A percentile compares a stretch with the other conserved stretches of the same genome.
phyloP scores from a whole-genome alignment of 805 yeast species.

The Isabelozyma gotoi region DNA sequence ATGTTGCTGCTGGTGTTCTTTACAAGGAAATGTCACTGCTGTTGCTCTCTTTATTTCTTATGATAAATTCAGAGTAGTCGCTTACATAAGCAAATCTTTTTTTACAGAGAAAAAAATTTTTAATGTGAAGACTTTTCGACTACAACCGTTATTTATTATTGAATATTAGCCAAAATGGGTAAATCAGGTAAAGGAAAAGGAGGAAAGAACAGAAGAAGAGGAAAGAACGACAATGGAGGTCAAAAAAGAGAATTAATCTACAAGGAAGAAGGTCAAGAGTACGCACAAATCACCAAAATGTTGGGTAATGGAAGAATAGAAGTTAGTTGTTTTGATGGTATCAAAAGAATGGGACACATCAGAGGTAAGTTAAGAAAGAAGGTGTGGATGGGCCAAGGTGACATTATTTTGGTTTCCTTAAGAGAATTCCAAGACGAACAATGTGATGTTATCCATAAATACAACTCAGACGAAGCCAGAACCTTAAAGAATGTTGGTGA shows the following conservation, averaged over 20 bases:
- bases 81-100: neutral
- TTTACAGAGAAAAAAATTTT: conserved; percentile 4
- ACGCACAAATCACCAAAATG: conserved; percentile 98
- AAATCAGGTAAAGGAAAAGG: conserved; percentile 78
- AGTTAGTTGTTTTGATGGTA: conserved; percentile 92
- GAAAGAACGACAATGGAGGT: conserved; percentile 89
- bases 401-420: conserved; percentile 88
- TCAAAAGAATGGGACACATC: conserved; percentile 92
- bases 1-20: no score
- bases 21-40: no score
- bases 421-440: conserved; percentile 99
- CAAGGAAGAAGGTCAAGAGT: conserved; percentile 97
- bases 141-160: conserved; percentile 1
- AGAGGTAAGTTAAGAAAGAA: conserved; percentile 99
- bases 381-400: conserved; percentile 99
- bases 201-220: conserved; percentile 96
- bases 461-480: conserved; percentile 97
- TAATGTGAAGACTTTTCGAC: conserved; percentile 1
- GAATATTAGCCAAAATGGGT: conserved; percentile 50
- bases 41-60: neutral
- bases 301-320: conserved; percentile 97
- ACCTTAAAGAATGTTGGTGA: conserved; percentile 94
- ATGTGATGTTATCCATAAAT: conserved; percentile 97
- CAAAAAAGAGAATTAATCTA: conserved; percentile 92
- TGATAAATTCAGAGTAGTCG: neutral